Base-by-base conservation (phyloP, 192 early-diverging fungal species). In the Geranomyces michiganensis region DNA sequence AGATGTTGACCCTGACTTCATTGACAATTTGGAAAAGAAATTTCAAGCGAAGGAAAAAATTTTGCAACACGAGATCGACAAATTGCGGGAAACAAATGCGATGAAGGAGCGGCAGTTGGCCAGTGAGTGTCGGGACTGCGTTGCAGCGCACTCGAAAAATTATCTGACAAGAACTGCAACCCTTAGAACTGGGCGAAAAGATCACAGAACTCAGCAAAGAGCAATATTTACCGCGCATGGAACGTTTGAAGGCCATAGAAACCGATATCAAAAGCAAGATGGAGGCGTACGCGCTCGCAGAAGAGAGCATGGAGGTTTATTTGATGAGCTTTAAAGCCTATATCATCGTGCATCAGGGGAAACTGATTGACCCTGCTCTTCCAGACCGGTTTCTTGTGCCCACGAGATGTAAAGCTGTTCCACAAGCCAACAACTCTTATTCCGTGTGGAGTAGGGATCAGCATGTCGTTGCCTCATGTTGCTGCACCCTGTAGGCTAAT, bases 221-320 rank as follows among this genome's bases (percentile, higher is more conserved):
- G 63, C 85, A 87, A 67, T 87, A 76, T 70, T 77, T 85, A 32
- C 85, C 85, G 3, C 71, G 85, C 41, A 87, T 87, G 85, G 79
- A 81, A 45, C 75, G 77, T 30, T 68, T 87, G 14, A 82, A 81
- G 53, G 71, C 68, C 15, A 85, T 87, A 19, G 85, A 87, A 65
- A 67, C 73, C 41, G 83, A 87, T 33, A 76, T 87, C 60, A 84
- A 81, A 65, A 66, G 65, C 22, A 68, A 77, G 51, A 77, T 87
- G 77, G 79, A 84, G 68, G 83, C 82, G 68, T 85, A 81, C 58
- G 74, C 77, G 12, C 67, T 87, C 13, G 78, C 81, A 2, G 85
- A 87, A 64, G 85, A 87, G 66, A 43, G 80, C 22, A 74, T 87
- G 81, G 82, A 84, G 73, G 82, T 84, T 14, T 43, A 31, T 46